These are phyloP conservation scores for Colletotrichum endophyticum DNA, from an alignment of 2,329 filamentous ascomycete genomes.

Conservation along the genomic window DNA sequence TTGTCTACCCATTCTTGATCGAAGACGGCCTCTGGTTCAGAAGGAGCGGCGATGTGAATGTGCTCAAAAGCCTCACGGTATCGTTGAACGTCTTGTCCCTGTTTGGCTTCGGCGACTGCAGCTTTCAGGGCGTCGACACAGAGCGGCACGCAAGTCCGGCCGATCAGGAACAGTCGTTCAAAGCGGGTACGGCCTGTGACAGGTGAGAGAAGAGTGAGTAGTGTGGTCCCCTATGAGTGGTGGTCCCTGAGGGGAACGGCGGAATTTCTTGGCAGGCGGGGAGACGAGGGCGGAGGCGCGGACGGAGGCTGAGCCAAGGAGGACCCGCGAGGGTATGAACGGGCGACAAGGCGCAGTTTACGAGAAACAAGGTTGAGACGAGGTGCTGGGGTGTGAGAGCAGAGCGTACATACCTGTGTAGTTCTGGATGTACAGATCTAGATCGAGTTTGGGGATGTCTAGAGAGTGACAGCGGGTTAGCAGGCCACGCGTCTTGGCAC, in stretches of 20 bases:
- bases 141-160: slow-evolving; percentile 76
- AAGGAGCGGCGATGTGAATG: slow-evolving; percentile 67
- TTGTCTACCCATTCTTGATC: slow-evolving; percentile 80
- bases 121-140: slow-evolving; percentile 80
- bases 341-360: slow-evolving; percentile 5
- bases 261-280: slow-evolving; percentile 12
- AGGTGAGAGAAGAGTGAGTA: background rate
- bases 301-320: slow-evolving; percentile 1
- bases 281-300: background rate
- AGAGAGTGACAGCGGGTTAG: slow-evolving; percentile 10
- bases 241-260: background rate
- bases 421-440: slow-evolving; percentile 89
- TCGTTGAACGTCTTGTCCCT: slow-evolving; percentile 71
- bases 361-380: slow-evolving; percentile 7
- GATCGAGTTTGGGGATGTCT: slow-evolving; percentile 77
- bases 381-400: slow-evolving; percentile 20
- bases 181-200: slow-evolving; percentile 76
- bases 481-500: slow-evolving; percentile 21
- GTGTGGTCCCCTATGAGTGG: background rate
- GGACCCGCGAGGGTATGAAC: background rate
- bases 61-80: slow-evolving; percentile 74
- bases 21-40: slow-evolving; percentile 68
- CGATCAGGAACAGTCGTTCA: slow-evolving; percentile 83
- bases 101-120: slow-evolving; percentile 77
- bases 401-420: slow-evolving; percentile 69